Evolutionary conservation across 2,329 filamentous ascomycete genomes (phyloP), one percentile per base, ranked within the genome.

Genomic region (Phaeosphaeriaceae sp.): DNA sequence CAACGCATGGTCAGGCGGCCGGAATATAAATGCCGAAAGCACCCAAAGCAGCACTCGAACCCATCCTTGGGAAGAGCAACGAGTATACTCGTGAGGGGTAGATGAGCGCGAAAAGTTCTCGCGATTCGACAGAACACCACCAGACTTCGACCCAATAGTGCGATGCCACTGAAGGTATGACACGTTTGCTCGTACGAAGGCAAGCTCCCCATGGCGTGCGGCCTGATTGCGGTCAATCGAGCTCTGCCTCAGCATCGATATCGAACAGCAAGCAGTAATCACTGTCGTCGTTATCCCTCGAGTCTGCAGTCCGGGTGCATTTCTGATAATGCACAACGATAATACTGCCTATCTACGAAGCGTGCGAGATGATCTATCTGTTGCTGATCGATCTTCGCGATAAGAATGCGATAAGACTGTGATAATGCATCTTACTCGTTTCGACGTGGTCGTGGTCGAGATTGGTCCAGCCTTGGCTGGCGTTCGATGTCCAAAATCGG

Each of bases 401-500:
- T 65, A 65, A 63, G 60, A 56, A 36, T 40, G 15, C 40, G 62
- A 66, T 66, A 63, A 57, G 48, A 57, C 46, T 49, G 42, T 45
- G 56, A 60, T 53, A 63, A 21, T 11, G 33, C 36, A 56, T 57
- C 57, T 56, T 44, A 53, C 53, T 62, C 46, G 50, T 50, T 61
- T 60, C 57, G 53, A 55, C 42, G 48, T 54, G 55, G 44, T 53
- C 57, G 53, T 50, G 63, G 66, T 59, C 61, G 61, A 66, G 61
- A 61, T 51, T 61, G 57, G 60, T 57, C 52, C 54, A 58, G 57
- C 51, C 60, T 63, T 62, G 61, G 54, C 54, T 66, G 59, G 63
- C 60, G 57, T 69, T 62, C 44, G 53, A 66, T 69, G 61, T 66
- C 69, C 69, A 60, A 56, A 68, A 67, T 62, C 51, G 69, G 69